Evolutionary conservation across 192 early-diverging fungal genomes (phyloP).

Genomic region (Coemansia sp.): DNA sequence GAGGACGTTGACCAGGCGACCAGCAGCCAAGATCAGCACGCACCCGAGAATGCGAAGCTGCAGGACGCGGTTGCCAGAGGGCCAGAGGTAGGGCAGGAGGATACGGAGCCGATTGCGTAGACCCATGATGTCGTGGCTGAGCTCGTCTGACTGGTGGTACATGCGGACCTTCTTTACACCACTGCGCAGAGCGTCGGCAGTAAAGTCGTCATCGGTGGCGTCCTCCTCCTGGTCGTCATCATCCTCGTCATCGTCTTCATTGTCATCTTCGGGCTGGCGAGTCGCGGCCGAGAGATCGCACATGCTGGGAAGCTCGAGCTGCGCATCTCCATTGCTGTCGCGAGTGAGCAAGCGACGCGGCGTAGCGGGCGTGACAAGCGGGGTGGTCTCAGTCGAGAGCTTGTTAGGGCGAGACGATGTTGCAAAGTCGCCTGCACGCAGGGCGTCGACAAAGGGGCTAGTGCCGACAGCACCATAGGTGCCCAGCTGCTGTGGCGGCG

Average conservation of each 20-base stretch:
- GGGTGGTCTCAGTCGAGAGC: conserved; percentile 20
- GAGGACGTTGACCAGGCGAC: conserved; percentile 76
- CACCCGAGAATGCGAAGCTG: conserved; percentile 71
- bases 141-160: conserved; percentile 54
- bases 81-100: conserved; percentile 85
- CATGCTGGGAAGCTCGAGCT: conserved; percentile 11
- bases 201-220: not conserved
- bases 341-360: conserved; percentile 5
- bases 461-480: conserved; percentile 18
- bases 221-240: not conserved
- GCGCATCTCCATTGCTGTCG: not conserved
- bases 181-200: conserved; percentile 36
- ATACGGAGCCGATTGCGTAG: conserved; percentile 58
- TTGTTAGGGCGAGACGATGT: conserved; percentile 16
- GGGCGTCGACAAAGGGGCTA: conserved; percentile 4
- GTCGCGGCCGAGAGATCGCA: conserved; percentile 8
- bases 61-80: conserved; percentile 58
- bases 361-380: conserved; percentile 19
- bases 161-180: conserved; percentile 49
- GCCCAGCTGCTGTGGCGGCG: not conserved
- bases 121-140: conserved; percentile 44
- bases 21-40: conserved; percentile 62
- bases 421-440: conserved; percentile 14
- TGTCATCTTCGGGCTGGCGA: not conserved
- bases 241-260: not conserved